Percentiles rank a stretch among this genome's conserved stretches.
Evolutionary conservation across 352 stramenopile genomes (phyloP).

Genomic region (Hyaloperonospora arabidopsidis): DNA sequence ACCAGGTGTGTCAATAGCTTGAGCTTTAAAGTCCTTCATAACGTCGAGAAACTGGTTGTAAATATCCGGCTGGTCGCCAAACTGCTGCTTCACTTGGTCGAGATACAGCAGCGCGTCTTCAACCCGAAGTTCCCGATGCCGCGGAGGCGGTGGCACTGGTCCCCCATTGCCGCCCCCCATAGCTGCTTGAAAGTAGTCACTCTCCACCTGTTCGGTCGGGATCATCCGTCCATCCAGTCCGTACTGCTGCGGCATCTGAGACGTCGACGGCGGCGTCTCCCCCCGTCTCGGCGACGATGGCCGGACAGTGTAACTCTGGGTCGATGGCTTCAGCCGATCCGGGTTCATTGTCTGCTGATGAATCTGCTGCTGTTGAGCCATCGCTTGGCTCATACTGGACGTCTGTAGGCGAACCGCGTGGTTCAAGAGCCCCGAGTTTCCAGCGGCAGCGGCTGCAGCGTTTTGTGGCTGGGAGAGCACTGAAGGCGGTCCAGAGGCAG

Average conservation of each 20-base stretch:
- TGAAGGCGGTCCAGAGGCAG: constrained; percentile 28
- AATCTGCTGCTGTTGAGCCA: constrained; percentile 15
- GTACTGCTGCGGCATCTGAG: constrained; percentile 46
- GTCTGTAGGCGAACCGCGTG: constrained; percentile 55
- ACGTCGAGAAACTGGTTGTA: constrained; percentile 99
- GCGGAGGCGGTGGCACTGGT: constrained; percentile 25
- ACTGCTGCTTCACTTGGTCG: constrained; percentile 99
- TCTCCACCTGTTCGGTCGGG: constrained; percentile 31
- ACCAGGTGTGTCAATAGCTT: constrained; percentile 97
- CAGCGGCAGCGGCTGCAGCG: constrained; percentile 18
- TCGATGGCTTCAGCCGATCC: constrained; percentile 23
- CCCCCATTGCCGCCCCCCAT: too few species aligned
- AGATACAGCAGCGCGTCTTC: constrained; percentile 99
- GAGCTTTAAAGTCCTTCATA: constrained; percentile 99
- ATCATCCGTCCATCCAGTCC: constrained; percentile 49
- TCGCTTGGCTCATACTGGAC: constrained; percentile 40
- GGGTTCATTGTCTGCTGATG: constrained; percentile 26
- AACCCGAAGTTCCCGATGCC: constrained; percentile 83
- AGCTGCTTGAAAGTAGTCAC: constrained; percentile 30
- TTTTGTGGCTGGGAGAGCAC: constrained; percentile 49
- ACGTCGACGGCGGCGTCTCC: constrained; percentile 35
- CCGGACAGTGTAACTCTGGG: constrained; percentile 32
- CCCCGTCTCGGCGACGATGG: constrained; percentile 32
- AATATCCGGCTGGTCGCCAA: constrained; percentile 97
- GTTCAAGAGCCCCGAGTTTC: constrained; percentile 32